phyloP scores from a whole-genome alignment of 352 stramenopile species.

The Phytophthora foliorum region DNA sequence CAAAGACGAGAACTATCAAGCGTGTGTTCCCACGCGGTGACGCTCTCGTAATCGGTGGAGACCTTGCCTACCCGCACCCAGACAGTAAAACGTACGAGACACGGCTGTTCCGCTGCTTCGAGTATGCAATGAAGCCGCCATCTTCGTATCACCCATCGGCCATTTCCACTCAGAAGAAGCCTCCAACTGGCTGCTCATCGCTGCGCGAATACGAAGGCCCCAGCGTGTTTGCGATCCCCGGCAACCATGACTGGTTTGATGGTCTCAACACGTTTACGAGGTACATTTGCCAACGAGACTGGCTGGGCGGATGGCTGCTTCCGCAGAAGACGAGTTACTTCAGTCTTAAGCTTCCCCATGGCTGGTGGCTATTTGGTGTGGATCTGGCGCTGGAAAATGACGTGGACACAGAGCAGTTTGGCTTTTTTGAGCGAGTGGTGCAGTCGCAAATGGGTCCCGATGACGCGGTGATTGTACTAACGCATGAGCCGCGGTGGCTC shows the following conservation, averaged over 20 bases:
- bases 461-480: conserved; percentile 93
- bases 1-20: conserved; percentile 51
- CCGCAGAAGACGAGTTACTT: conserved; percentile 95
- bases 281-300: conserved; percentile 93
- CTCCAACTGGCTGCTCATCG: conserved; percentile 59
- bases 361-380: conserved; percentile 94
- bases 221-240: conserved; percentile 84
- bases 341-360: conserved; percentile 88
- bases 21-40: conserved; percentile 86
- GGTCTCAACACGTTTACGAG: conserved; percentile 93
- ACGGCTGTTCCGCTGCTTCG: conserved; percentile 92
- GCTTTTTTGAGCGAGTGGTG: conserved; percentile 91
- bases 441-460: conserved; percentile 77
- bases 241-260: conserved; percentile 97
- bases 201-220: conserved; percentile 76
- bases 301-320: conserved; percentile 93
- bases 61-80: conserved; percentile 94
- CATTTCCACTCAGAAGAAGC: conserved; percentile 89
- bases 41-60: conserved; percentile 91
- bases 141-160: conserved; percentile 83
- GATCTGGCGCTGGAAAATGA: conserved; percentile 94
- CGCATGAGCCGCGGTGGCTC: conserved; percentile 94
- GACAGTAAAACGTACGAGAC: conserved; percentile 91
- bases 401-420: conserved; percentile 94
- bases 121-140: conserved; percentile 95